Evolutionary conservation across 192 early-diverging fungal genomes (phyloP), one percentile per base, ranked within the genome.

Genomic region (Coemansia sp.): DNA sequence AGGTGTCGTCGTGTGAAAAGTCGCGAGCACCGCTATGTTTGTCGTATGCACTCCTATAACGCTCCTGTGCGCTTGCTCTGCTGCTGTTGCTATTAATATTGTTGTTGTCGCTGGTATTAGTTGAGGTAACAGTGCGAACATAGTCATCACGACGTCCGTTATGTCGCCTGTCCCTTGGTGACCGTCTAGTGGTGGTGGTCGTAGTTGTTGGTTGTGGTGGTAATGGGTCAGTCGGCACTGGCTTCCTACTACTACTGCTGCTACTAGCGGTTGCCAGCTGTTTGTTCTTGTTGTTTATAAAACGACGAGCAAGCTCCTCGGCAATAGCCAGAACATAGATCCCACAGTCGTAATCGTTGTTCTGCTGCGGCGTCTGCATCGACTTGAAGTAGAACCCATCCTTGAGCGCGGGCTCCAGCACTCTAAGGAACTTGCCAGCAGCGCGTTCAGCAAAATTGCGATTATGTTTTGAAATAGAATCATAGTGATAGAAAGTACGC

Each of bases 361-460:
- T 83, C 66, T 78, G 81, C 69, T 83, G 81, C 54, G 81, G 81
- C 39, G 81, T 83, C 65, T 83, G 81, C 69, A 83, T 78, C 9
- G 81, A 74, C 69, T 83, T 83, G 67, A 83, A 83, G 61, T 73
- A 83, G 56, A 78, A 83, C 5, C 81, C 76, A 2, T 76, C 73
- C 51, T 78, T 74, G 47, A 67, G 54, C 22, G 18, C 37, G 0
- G 81, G 76, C 36, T 83, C 81, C 60, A 83, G 48, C 13, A 78
- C 81, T 0, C 81, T 26, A 21, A 78, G 48, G n/a, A 83, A 78
- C 49, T 73, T 58, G 5, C 76, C 73, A 0, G 75, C 81, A 0
- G 81, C 81, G 39, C 76, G 81, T 57, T 83, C 81, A 0, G 81
- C 81, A 72, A 83, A 83, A 18, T 63, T 52, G 22, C 81, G 58